These are phyloP conservation scores for Mycena sanguinolenta DNA, from an alignment of 768 basidiomycete species.

Conservation along the genomic window DNA sequence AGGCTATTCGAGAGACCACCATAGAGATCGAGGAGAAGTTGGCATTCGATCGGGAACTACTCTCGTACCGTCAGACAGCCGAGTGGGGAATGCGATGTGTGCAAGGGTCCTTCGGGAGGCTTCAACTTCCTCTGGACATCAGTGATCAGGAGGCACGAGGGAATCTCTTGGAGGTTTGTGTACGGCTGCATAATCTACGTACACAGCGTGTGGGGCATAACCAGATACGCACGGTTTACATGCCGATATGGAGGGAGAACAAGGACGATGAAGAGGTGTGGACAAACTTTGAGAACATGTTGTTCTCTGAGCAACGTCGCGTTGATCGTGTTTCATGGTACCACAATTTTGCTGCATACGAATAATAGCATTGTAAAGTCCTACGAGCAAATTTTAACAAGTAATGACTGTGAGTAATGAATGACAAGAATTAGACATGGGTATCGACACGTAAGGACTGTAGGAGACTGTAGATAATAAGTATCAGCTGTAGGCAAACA, in stretches of 20 bases:
- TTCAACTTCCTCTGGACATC: slow-evolving; percentile 57
- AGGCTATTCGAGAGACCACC: slow-evolving; percentile 40
- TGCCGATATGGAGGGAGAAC: slow-evolving; percentile 51
- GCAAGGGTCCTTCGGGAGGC: slow-evolving; percentile 61
- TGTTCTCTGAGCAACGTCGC: slow-evolving; percentile 51
- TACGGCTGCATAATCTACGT: slow-evolving; percentile 52
- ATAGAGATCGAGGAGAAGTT: slow-evolving; percentile 42
- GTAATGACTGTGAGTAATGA: slow-evolving; percentile 4
- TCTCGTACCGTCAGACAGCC: slow-evolving; percentile 62
- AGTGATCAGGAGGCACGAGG: slow-evolving; percentile 40
- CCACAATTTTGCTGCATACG: slow-evolving; percentile 44
- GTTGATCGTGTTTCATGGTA: slow-evolving; percentile 53
- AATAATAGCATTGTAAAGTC: slow-evolving; percentile 9
- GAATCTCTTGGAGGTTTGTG: slow-evolving; percentile 53
- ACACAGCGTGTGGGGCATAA: slow-evolving; percentile 52
- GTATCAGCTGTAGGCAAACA: too few species aligned
- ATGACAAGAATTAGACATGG: slow-evolving; percentile 1
- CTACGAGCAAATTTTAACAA: slow-evolving; percentile 3
- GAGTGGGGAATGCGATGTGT: slow-evolving; percentile 65
- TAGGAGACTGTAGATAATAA: not conserved
- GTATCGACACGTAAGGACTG: slow-evolving; percentile 1
- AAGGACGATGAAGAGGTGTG: slow-evolving; percentile 50
- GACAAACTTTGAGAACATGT: slow-evolving; percentile 52
- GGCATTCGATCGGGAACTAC: slow-evolving; percentile 52
- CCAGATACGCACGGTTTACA: slow-evolving; percentile 58